These are phyloP conservation scores for Somion occarium DNA, from an alignment of 1,284 basidiomycete species.

Conservation along the genomic window DNA sequence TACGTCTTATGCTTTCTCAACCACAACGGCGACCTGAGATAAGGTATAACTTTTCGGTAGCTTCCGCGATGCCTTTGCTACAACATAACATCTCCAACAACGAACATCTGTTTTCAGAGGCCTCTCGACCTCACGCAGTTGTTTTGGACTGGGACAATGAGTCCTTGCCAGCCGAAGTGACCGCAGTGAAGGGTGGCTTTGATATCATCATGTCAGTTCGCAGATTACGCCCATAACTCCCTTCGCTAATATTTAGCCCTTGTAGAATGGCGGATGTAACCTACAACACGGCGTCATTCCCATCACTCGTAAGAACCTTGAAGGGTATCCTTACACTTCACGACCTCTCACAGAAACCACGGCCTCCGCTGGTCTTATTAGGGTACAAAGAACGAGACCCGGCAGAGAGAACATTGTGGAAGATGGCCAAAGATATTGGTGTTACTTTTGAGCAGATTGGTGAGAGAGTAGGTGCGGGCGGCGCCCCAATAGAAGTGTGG, in stretches of 20 bases:
- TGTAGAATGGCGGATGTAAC: slow-evolving; percentile 84
- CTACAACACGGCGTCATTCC: slow-evolving; percentile 84
- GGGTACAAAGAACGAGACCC: slow-evolving; percentile 82
- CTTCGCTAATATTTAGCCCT: no score
- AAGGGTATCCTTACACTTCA: slow-evolving; percentile 34
- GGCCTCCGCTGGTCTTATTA: slow-evolving; percentile 51
- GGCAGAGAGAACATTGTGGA: slow-evolving; percentile 72
- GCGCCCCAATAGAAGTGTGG: slow-evolving; percentile 72
- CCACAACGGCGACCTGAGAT: not conserved
- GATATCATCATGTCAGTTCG: slow-evolving; percentile 55
- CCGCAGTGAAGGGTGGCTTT: slow-evolving; percentile 33
- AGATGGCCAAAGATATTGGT: slow-evolving; percentile 39
- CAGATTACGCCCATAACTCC: not conserved
- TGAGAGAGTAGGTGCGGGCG: slow-evolving; percentile 49
- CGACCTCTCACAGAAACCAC: slow-evolving; percentile 11
- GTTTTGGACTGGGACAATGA: slow-evolving; percentile 75
- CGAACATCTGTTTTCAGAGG: slow-evolving; percentile 25
- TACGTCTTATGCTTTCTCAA: slow-evolving; percentile 31
- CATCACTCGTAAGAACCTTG: slow-evolving; percentile 57
- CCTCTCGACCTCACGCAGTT: slow-evolving; percentile 32
- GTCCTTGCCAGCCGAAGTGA: slow-evolving; percentile 42
- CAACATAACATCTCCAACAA: slow-evolving; percentile 65
- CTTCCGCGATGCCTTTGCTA: slow-evolving; percentile 76
- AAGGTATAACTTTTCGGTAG: slow-evolving; percentile 34
- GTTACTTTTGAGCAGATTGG: slow-evolving; percentile 54